phyloP scores from a whole-genome alignment of 306 rosid species.

The Crataegus laevigata region DNA sequence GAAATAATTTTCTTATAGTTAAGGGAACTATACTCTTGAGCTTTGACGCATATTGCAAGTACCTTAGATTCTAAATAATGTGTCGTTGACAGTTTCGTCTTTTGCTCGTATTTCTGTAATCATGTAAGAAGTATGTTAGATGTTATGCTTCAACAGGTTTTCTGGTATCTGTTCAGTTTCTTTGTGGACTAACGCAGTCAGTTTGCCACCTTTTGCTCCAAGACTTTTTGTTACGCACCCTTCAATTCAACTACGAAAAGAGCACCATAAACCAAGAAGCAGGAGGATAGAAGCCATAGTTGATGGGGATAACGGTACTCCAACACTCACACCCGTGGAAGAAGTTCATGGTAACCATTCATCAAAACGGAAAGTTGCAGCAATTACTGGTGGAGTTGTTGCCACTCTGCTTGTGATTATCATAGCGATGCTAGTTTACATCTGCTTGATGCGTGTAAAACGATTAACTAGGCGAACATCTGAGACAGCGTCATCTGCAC shows the following conservation, averaged over 20 bases:
- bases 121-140: neutral
- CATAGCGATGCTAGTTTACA: constrained; percentile 30
- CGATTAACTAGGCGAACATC: constrained; percentile 40
- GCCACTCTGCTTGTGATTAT: constrained; percentile 40
- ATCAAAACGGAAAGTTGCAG: constrained; percentile 29
- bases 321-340: constrained; percentile 38
- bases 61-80: neutral
- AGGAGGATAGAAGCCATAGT: constrained; percentile 24
- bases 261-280: constrained; percentile 15
- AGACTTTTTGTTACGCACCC: constrained; percentile 3
- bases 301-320: constrained; percentile 36
- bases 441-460: constrained; percentile 38
- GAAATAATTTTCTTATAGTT: neutral
- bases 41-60: neutral
- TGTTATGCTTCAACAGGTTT: constrained; percentile 15
- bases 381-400: constrained; percentile 32
- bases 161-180: constrained; percentile 15
- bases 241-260: constrained; percentile 10
- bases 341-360: constrained; percentile 24
- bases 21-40: neutral
- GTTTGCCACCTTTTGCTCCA: constrained; percentile 1
- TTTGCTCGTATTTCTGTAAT: neutral
- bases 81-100: neutral
- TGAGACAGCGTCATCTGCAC: constrained; percentile 47
- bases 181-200: constrained; percentile 7